Percentiles rank a stretch among this genome's conserved stretches.
These are phyloP conservation scores for Leishmania major DNA, from an alignment of 208 protist species.

Conservation along the genomic window DNA sequence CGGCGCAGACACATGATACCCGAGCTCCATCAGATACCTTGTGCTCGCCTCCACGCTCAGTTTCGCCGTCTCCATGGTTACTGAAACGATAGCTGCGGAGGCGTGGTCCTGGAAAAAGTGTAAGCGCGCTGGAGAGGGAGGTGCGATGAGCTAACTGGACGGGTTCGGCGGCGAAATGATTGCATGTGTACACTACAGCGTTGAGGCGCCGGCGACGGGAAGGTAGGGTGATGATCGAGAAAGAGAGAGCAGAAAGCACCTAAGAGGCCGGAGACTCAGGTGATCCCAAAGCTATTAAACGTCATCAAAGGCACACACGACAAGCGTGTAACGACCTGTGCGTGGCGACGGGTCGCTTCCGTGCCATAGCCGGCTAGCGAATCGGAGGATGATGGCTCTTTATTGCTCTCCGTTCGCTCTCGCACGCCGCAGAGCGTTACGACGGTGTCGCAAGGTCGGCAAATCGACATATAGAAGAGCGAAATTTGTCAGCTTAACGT, in stretches of 20 bases:
- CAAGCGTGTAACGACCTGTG: background rate
- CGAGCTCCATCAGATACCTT: constrained; percentile 9
- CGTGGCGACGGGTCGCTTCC: background rate
- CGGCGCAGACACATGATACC: constrained; percentile 9
- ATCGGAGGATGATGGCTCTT: background rate
- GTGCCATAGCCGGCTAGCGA: background rate
- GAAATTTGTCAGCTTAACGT: too few relatives aligned
- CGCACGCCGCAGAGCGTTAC: too few relatives aligned
- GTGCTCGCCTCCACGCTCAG: constrained; percentile 11
- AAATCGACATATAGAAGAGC: too few relatives aligned
- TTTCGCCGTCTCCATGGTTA: background rate
- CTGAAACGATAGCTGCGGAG: background rate
- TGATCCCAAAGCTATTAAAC: background rate
- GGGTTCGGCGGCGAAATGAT: background rate
- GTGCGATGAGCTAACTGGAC: background rate
- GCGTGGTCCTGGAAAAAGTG: background rate
- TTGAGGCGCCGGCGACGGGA: background rate
- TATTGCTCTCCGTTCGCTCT: background rate
- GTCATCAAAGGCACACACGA: background rate
- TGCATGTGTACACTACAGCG: background rate
- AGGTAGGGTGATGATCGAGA: background rate
- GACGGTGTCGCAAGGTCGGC: too few relatives aligned
- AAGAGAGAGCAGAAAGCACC: background rate
- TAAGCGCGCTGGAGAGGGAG: background rate
- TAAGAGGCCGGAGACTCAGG: background rate